Conservation (phyloP, 2,329 filamentous ascomycete species). For the Lachnellula arida region DNA sequence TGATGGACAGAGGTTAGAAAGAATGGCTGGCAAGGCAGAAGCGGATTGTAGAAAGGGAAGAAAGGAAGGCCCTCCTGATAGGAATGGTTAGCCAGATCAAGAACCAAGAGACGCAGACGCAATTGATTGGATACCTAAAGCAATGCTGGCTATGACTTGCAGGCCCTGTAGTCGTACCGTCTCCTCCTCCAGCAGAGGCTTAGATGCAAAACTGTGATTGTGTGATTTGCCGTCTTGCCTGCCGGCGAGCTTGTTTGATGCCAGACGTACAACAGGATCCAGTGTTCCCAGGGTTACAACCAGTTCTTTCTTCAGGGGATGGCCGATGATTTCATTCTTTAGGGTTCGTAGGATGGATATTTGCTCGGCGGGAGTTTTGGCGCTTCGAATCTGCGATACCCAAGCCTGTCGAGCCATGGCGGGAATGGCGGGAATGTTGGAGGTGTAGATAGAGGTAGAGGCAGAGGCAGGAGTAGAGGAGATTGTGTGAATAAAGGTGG, state of each 20-base stretch:
- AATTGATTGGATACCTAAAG: conserved; percentile 59
- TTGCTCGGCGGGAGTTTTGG: conserved; percentile 48
- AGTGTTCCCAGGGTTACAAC: conserved; percentile 69
- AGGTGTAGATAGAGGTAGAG: not conserved
- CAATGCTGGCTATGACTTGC: conserved; percentile 78
- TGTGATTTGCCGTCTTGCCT: conserved; percentile 45
- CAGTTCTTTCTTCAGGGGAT: conserved; percentile 78
- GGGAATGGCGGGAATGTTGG: not conserved
- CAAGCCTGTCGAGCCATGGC: conserved; percentile 41
- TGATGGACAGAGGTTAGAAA: conserved; percentile 63
- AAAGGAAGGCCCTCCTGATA: conserved; percentile 71
- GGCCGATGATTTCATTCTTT: conserved; percentile 87
- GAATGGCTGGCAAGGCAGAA: conserved; percentile 61
- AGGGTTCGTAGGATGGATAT: conserved; percentile 62
- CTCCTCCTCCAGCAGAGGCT: conserved; percentile 56
- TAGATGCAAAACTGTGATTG: conserved; percentile 37
- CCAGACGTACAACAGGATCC: conserved; percentile 51
- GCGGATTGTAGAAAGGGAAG: conserved; percentile 68
- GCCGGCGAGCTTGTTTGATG: conserved; percentile 37
- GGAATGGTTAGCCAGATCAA: conserved; percentile 9
- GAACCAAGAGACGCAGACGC: not conserved
- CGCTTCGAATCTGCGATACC: conserved; percentile 52
- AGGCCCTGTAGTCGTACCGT: conserved; percentile 71
- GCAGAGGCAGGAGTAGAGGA: not conserved
- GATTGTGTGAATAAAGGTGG: not conserved